Percentiles rank a stretch among this genome's conserved stretches.
Evolutionary conservation across 148 eudicot genomes (phyloP).

Genomic region (Rhododendron williamsianum): DNA sequence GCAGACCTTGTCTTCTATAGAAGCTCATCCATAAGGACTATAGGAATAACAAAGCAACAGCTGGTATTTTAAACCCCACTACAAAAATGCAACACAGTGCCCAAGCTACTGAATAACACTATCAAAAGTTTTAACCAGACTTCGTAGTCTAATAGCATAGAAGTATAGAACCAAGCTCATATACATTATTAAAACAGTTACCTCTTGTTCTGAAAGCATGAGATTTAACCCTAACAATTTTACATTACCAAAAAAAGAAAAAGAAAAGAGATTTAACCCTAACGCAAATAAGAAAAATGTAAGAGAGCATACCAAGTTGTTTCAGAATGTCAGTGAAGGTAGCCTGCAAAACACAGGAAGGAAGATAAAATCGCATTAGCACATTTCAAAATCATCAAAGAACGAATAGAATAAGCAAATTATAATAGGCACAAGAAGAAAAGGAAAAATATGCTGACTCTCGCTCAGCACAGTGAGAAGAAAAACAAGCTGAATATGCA

Average conservation of each 20-base stretch:
- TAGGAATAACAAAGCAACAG: background rate
- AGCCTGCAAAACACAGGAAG: constrained; percentile 58
- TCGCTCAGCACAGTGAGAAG: background rate
- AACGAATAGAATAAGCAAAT: background rate
- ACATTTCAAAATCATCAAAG: background rate
- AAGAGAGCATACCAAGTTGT: constrained; percentile 59
- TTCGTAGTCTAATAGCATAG: background rate
- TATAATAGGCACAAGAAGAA: background rate
- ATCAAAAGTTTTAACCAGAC: background rate
- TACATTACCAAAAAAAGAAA: too few relatives aligned
- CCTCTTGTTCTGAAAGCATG: background rate
- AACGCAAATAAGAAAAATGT: background rate
- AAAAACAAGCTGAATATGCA: background rate
- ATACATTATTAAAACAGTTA: background rate
- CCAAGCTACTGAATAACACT: background rate
- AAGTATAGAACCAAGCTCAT: background rate
- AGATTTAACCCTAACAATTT: background rate
- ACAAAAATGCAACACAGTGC: background rate
- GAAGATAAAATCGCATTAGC: background rate
- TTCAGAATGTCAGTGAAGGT: constrained; percentile 93
- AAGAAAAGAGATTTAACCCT: background rate
- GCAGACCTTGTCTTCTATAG: background rate
- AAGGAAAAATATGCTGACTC: background rate
- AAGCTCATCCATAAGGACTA: background rate
- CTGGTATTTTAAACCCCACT: background rate